Evolutionary conservation across 129 eudicot species (phyloP).

Genomic region (Tagetes erecta): DNA sequence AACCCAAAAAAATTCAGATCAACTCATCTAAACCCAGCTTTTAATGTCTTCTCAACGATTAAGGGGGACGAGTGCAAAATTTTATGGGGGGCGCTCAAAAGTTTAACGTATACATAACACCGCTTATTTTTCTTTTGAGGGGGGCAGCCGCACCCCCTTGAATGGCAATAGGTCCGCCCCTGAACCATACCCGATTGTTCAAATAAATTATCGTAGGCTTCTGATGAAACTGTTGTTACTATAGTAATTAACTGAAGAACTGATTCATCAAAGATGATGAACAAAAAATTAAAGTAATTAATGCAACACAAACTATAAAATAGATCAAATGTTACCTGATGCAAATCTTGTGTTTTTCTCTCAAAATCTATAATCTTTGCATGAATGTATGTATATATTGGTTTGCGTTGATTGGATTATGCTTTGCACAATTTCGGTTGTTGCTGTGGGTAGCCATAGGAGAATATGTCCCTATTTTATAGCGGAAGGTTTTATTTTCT

Average conservation of each 20-base stretch:
- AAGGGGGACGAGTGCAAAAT: too few species aligned
- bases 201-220: not conserved
- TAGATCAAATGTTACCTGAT: slow-evolving; percentile 14
- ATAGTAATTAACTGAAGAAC: not conserved
- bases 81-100: too few species aligned
- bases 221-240: not conserved
- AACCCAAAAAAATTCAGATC: too few species aligned
- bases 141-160: too few species aligned
- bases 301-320: slow-evolving; percentile 9
- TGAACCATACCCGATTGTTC: not conserved
- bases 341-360: slow-evolving; percentile 5
- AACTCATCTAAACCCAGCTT: too few species aligned
- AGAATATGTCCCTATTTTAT: slow-evolving; percentile 22
- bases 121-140: too few species aligned
- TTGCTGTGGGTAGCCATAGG: slow-evolving; percentile 5
- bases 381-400: too few species aligned
- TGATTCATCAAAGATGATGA: not conserved
- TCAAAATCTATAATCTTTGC: not conserved
- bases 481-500: slow-evolving; percentile 26
- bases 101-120: not conserved
- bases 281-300: not conserved
- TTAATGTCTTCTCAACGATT: too few species aligned
- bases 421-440: slow-evolving; percentile 14
- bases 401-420: slow-evolving; percentile 13
- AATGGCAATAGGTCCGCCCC: too few species aligned